Evolutionary conservation across 1,284 basidiomycete genomes (phyloP), one percentile per base, ranked within the genome.

Genomic region (Rhodotorula mucilaginosa): DNA sequence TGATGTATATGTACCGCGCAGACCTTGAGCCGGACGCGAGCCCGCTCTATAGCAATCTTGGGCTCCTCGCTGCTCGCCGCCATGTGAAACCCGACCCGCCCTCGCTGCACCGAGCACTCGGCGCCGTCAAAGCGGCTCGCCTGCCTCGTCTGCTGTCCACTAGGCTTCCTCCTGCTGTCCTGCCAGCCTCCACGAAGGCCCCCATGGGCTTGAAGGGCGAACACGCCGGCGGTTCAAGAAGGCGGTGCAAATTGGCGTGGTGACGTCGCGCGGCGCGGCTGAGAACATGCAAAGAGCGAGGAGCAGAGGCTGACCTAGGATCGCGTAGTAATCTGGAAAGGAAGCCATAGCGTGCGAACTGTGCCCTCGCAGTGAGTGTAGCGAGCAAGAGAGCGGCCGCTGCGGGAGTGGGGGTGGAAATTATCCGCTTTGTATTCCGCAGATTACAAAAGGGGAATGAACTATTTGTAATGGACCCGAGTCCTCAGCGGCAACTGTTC

Each of bases 271-370:
- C 13, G 12, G 46, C 8, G 34, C 18, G 3, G 34, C 34, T 16
- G 12, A 34, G n/a, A 12, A 44, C 21, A 21, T 16, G 29, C 23
- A 7, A 46, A 6, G 19, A 26, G 8, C 10, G 61, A 19, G 12
- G 5, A 26, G 2, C 4, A 3, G 26, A 3, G 56, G 49, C 46
- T 26, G 19, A 67, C 69, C 73, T 26, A 76, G 73, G 68, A 76
- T 73, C 10, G 57, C 54, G 63, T 76, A 76, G 66, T 76, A 76
- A 64, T 76, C 75, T 26, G 75, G 75, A 58, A 76, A 76, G 16
- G 67, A 61, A 5, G 26, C 54, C 63, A 62, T 54, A 19, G 15
- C 29, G 48, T 13, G 49, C 18, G n/a, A 26, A 58, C 31, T 23
- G 23, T 39, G 18, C 34, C 6, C 31, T 18, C 5, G 2, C 15